Conservation (phyloP, 768 basidiomycete genomes). For the Chalciporus piperatus region DNA sequence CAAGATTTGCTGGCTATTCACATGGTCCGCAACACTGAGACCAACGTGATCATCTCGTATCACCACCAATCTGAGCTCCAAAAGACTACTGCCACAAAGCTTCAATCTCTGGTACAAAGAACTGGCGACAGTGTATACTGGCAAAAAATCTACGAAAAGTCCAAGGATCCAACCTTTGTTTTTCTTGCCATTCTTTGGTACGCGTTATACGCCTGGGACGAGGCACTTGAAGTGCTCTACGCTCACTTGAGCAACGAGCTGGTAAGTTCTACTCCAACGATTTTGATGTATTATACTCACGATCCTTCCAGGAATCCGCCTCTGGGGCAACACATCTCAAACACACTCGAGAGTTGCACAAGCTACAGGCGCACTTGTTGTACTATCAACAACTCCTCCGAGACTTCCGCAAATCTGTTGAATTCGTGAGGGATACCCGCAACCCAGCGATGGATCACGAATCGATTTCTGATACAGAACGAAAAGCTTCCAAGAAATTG, state of each 20-base stretch:
- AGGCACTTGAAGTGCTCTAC: constrained; percentile 52
- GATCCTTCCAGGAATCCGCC: constrained; percentile 39
- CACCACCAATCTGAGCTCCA: constrained; percentile 27
- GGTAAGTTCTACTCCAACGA: constrained; percentile 26
- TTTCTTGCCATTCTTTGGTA: constrained; percentile 52
- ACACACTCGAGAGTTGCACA: constrained; percentile 53
- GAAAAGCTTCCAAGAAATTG: constrained; percentile 4
- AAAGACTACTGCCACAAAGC: constrained; percentile 26
- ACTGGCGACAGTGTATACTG: constrained; percentile 37
- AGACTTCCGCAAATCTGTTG: constrained; percentile 51
- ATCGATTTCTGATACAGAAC: constrained; percentile 7
- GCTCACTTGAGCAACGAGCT: constrained; percentile 44
- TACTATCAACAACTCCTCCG: constrained; percentile 54
- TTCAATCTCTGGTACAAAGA: constrained; percentile 31
- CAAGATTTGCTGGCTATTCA: constrained; percentile 40
- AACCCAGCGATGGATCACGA: constrained; percentile 45
- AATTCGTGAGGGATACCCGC: constrained; percentile 46
- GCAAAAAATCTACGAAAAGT: constrained; percentile 30
- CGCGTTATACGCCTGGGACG: constrained; percentile 61
- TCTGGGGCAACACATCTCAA: constrained; percentile 37
- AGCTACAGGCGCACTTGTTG: constrained; percentile 54
- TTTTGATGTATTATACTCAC: not conserved
- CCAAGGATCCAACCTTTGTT: constrained; percentile 33
- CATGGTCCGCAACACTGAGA: constrained; percentile 30
- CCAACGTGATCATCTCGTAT: constrained; percentile 36